Evolutionary conservation across 805 yeast genomes (phyloP), one percentile per base, ranked within the genome.

Genomic region (Suhomyces vadensis): DNA sequence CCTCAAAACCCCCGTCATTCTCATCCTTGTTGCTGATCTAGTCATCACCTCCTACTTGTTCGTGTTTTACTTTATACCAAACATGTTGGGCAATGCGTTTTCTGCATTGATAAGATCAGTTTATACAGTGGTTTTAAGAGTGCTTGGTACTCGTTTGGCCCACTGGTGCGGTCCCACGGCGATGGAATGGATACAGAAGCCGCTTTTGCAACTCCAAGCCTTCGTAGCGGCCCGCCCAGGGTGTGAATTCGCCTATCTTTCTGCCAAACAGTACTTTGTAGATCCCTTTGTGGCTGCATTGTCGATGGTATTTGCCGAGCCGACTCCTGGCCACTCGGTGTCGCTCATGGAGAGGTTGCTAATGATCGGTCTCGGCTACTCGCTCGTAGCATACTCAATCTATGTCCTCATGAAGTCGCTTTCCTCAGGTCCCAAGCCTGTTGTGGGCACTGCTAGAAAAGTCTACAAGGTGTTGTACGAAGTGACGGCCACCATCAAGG

Each of bases 401-500:
- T 45, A 64, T 38, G 53, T 46, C 33, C 55, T 60, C 41, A 63
- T 75, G 69, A 48, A 53, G 6, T 33, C 48, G n/a, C 59, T 71
- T 33, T 35, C 53, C 0, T 52, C 71, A 1, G 64, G 69, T 1
- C 48, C 44, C 3, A 70, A 70, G 25, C 84, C 86, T 1, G 52
- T 81, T 2, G 52, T 64, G 36, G 83, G 85, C 0, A 62, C 66
- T 1, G 66, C 75, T 40, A 74, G 94, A 49, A 62, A 67, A 8
- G 40, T 78, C 2, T 85, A 79, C 56, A 72, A 75, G 41, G 51
- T 75, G 1, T 57, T 84, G 22, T 78, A 82, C 55, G 84, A 81
- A 46, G 49, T 81, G 7, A 65, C 74, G 16, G 74, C 84, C 25
- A 82, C 95, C 2, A 55, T 82, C 19, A 92, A 91, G 60, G 95